Percentiles rank a stretch among this genome's conserved stretches.
Conservation (phyloP, 2,329 filamentous ascomycete genomes). For the Ilyonectria sp. region DNA sequence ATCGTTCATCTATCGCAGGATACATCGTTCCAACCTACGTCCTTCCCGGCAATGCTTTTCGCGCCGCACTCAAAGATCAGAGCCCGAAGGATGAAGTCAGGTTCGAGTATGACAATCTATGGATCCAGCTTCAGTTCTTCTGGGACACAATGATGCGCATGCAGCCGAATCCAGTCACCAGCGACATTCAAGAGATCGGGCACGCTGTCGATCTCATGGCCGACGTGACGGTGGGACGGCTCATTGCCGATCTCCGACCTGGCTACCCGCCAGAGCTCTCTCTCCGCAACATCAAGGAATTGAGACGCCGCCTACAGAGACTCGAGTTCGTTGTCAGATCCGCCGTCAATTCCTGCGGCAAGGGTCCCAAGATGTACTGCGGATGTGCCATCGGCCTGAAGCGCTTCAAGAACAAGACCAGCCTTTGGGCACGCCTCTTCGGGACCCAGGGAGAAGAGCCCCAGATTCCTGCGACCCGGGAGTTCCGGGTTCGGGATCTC, state of each 20-base stretch:
- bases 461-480: neutral
- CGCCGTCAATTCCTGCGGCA: constrained; percentile 26
- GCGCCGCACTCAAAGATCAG: neutral
- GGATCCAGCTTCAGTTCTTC: constrained; percentile 32
- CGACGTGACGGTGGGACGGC: constrained; percentile 19
- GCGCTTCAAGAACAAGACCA: constrained; percentile 27
- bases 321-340: constrained; percentile 21
- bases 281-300: constrained; percentile 1
- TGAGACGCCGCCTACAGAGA: constrained; percentile 29
- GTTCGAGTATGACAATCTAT: constrained; percentile 27
- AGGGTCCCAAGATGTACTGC: constrained; percentile 24
- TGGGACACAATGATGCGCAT: constrained; percentile 36
- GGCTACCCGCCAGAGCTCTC: constrained; percentile 4
- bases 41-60: constrained; percentile 16
- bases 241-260: constrained; percentile 9
- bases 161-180: constrained; percentile 35
- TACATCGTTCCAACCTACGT: constrained; percentile 17
- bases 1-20: constrained; percentile 20
- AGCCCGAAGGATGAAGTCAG: constrained; percentile 10
- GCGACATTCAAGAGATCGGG: neutral
- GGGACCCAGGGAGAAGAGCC: neutral
- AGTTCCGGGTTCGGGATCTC: constrained; percentile 30
- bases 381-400: constrained; percentile 33
- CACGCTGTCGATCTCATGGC: constrained; percentile 32
- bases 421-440: constrained; percentile 36